These are phyloP conservation scores for Linnemannia exigua DNA, from an alignment of 192 early-diverging fungal species.

Conservation along the genomic window DNA sequence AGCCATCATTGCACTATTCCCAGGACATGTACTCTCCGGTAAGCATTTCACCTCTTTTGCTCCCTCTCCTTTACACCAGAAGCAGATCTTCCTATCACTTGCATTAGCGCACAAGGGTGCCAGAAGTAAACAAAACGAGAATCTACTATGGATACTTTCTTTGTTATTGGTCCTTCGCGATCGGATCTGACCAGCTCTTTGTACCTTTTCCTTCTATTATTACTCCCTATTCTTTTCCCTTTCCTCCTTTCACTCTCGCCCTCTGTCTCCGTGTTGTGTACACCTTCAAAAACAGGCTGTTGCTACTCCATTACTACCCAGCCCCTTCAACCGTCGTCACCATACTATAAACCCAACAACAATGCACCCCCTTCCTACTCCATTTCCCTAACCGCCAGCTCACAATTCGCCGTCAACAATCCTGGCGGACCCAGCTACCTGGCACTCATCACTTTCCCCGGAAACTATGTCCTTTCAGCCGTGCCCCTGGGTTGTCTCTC, in stretches of 20 bases:
- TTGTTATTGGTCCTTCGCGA: not conserved
- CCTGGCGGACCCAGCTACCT: slow-evolving; percentile 2
- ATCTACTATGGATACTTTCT: not conserved
- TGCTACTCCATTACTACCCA: slow-evolving; percentile 19
- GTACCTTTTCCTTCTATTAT: not conserved
- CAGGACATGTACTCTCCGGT: slow-evolving; percentile 13
- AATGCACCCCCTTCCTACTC: slow-evolving; percentile 7
- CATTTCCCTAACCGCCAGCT: slow-evolving; percentile 13
- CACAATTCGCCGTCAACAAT: slow-evolving; percentile 23
- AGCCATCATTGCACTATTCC: not conserved
- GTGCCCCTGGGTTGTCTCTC: slow-evolving; percentile 19
- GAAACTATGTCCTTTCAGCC: slow-evolving; percentile 29
- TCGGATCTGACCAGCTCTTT: not conserved
- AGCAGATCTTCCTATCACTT: not conserved
- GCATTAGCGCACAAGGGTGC: not conserved
- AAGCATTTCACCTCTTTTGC: slow-evolving; percentile 1
- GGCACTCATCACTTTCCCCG: slow-evolving; percentile 11
- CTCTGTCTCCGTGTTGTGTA: not conserved
- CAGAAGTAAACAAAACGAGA: not conserved
- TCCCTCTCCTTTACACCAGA: too few species aligned
- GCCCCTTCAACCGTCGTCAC: not conserved
- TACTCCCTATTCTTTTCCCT: not conserved
- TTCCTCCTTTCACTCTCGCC: not conserved
- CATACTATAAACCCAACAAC: not conserved
- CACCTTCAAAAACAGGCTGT: slow-evolving; percentile 19